Evolutionary conservation across 371 early-diverging fungal genomes (phyloP), one percentile per base, ranked within the genome.

Genomic region (Globomyces sp.): DNA sequence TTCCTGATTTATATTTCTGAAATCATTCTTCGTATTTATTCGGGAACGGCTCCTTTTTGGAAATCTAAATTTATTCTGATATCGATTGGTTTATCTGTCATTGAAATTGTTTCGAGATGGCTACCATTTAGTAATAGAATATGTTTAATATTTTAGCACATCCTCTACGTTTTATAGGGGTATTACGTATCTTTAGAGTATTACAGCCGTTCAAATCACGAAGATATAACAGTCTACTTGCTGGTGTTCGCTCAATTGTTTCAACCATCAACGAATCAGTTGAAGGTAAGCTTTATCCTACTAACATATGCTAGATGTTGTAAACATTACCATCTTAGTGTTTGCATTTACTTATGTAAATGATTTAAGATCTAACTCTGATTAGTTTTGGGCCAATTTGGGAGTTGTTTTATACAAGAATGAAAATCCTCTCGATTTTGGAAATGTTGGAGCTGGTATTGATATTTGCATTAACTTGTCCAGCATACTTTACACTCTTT

Each of bases 401-500:
- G 63, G 49, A 3, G 44, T 43, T 5, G 52, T 63, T 2, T 2
- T 52, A 3, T 63, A 48, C 36, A 49, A n/a, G 4, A 39, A 63
- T 0, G 45, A 37, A 6, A 37, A 40, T n/a, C 63, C 63, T n/a
- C 6, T 43, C 5, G 63, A 63, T 2, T 63, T 63, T 49, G 63
- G 63, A 4, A 40, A 41, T n/a, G 10, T 63, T 2, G 49, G 63
- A 1, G 9, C 39, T 4, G 37, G 42, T 63, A 24, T 24, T 24
- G 24, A 24, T 24, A 24, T 24, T 24, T 24, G 24, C 24, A 24
- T 24, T 24, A 24, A 24, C 24, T 24, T 24, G 24, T 24, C 24
- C 24, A 24, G 24, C 24, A 24, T 63, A 44, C 63, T 63, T 63
- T 63, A 40, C 63, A 4, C 24, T 63, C 6, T 63, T 63, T 63